These are phyloP conservation scores for Aeschynomene evenia DNA, from an alignment of 306 rosid genomes.

Conservation along the genomic window DNA sequence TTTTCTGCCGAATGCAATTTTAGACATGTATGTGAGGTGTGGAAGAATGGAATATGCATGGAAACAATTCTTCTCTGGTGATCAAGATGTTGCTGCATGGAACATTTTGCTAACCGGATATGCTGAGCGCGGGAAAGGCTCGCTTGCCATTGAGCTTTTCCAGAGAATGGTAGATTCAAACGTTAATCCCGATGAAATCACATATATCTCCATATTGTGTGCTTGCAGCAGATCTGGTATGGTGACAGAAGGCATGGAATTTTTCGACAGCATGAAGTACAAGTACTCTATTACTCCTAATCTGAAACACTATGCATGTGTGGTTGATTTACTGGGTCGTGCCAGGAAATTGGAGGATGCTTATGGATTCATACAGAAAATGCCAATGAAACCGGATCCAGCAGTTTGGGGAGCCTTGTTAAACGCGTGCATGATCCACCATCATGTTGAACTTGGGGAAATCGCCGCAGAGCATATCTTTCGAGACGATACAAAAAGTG, in stretches of 20 bases:
- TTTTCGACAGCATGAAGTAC: conserved; percentile 55
- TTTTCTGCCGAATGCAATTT: conserved; percentile 76
- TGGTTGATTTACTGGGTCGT: conserved; percentile 84
- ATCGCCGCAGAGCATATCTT: conserved; percentile 69
- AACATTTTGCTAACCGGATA: conserved; percentile 80
- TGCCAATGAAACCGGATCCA: conserved; percentile 73
- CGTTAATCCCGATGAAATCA: conserved; percentile 61
- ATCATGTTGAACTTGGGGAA: conserved; percentile 72
- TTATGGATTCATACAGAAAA: conserved; percentile 61
- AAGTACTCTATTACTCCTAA: conserved; percentile 60
- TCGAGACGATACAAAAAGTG: conserved; percentile 49
- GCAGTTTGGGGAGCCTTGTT: conserved; percentile 93
- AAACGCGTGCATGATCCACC: conserved; percentile 81
- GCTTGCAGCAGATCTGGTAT: conserved; percentile 87
- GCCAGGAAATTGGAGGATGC: conserved; percentile 69
- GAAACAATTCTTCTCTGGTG: conserved; percentile 65
- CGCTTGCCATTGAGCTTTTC: conserved; percentile 55
- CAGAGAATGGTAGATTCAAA: conserved; percentile 59
- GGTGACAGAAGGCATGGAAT: conserved; percentile 78
- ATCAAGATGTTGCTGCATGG: conserved; percentile 71
- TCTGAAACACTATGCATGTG: conserved; percentile 78
- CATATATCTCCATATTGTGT: conserved; percentile 65
- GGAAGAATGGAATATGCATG: conserved; percentile 70
- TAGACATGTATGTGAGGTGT: conserved; percentile 92
- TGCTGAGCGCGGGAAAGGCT: conserved; percentile 70